Evolutionary conservation across 257 asterid genomes (phyloP).

Genomic region (Paulownia fortunei): DNA sequence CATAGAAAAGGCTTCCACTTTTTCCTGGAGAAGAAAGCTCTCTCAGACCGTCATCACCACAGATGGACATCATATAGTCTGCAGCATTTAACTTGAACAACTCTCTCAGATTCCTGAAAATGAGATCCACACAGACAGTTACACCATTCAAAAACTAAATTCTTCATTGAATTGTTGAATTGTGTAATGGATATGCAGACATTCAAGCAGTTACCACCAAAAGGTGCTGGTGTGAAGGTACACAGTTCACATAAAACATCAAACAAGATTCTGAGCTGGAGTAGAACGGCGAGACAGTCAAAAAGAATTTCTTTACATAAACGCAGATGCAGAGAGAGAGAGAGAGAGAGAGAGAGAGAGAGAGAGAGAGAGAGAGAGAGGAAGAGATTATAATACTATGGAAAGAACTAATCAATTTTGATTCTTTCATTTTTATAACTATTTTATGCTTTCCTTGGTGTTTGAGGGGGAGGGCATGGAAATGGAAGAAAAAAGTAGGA

Average conservation of each 20-base stretch:
- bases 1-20: conserved; percentile 80
- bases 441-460: not conserved
- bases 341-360: not conserved
- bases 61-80: conserved; percentile 84
- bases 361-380: not conserved
- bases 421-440: not conserved
- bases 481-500: not conserved
- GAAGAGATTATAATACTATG: not conserved
- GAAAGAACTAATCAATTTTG: not conserved
- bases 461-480: not conserved
- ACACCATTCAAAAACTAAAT: not conserved
- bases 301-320: not conserved
- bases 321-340: too few species aligned
- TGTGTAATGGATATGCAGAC: not conserved
- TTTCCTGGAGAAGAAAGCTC: conserved; percentile 78
- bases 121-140: conserved; percentile 11
- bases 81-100: conserved; percentile 75
- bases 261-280: not conserved
- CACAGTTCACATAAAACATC: too few species aligned
- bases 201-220: not conserved
- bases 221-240: not conserved
- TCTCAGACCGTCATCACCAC: conserved; percentile 77
- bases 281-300: not conserved
- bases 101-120: conserved; percentile 78
- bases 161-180: not conserved